Evolutionary conservation across 345 rosid genomes (phyloP).

Genomic region (Diplotaxis tenuifolia): DNA sequence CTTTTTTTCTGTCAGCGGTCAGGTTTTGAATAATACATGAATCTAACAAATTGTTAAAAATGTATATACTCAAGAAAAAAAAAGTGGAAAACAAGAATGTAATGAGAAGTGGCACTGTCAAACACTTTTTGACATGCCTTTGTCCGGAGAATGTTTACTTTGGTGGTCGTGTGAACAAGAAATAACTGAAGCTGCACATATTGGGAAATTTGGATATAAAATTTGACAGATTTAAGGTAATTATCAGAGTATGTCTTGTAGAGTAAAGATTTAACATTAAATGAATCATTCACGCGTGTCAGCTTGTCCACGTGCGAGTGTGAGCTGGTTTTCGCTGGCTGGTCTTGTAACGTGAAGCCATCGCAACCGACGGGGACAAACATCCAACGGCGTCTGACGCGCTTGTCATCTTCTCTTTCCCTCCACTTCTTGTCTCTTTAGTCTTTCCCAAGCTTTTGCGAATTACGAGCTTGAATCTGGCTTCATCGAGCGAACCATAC

Average conservation of each 20-base stretch:
- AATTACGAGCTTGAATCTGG: constrained; percentile 32
- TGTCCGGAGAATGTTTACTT: constrained; percentile 34
- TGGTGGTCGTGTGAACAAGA: constrained; percentile 5
- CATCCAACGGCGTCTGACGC: constrained; percentile 52
- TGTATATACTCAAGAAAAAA: not conserved
- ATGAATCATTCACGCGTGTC: constrained; percentile 35
- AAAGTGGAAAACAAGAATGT: constrained; percentile 14
- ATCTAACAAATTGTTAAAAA: not conserved
- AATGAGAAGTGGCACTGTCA: constrained; percentile 37
- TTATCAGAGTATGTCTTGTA: not conserved
- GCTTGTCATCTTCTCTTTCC: constrained; percentile 36
- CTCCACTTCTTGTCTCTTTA: constrained; percentile 28
- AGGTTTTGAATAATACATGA: not conserved
- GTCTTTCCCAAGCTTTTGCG: constrained; percentile 5
- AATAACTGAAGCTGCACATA: constrained; percentile 12
- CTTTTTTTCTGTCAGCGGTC: too few relatives aligned
- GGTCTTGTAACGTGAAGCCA: constrained; percentile 42
- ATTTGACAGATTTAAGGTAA: constrained; percentile 22
- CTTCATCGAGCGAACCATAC: constrained; percentile 18
- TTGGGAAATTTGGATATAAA: not conserved
- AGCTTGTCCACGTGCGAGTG: constrained; percentile 43
- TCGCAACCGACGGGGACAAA: constrained; percentile 45
- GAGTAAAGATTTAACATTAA: constrained; percentile 23
- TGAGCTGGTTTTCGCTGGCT: constrained; percentile 38
- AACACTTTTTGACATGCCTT: constrained; percentile 34